Base-by-base conservation (phyloP, 2,329 filamentous ascomycete species). In the Fusarium brevicatenulatum region DNA sequence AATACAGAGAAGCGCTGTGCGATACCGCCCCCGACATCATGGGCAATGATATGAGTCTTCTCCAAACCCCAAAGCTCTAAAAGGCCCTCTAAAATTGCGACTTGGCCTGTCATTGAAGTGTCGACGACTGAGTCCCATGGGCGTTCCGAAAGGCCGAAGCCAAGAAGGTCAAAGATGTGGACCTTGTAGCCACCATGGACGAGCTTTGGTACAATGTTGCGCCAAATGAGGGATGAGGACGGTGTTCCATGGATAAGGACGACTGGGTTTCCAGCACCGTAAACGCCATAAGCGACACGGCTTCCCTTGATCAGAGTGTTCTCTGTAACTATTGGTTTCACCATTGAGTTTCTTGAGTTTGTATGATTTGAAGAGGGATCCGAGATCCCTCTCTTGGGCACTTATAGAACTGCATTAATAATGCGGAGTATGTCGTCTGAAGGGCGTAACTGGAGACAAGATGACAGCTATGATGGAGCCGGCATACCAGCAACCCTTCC, bases 141-240 rank as follows among this genome's bases (percentile, higher is more conserved):
- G 1, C 80, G 77, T 36, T 81, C 80, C 2, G 80, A 81, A 8
- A 80, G 66, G 7, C 80, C 80, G 21, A 74, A 81, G 19, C 80
- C 80, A 5, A 81, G 77, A 7, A 80, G 76, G 23, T 81, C 80
- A 50, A 76, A 81, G 25, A 80, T 40, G 13, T 80, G 72, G 4
- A 76, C 76, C 49, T 77, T 77, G 40, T 70, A 80, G 15, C 74
- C 78, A 2, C 68, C 44, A 6, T 58, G n/a, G 1, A 73, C 64
- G 4, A 81, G 72, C 2, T 56, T 54, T 0, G 79, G 78, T 16
- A 77, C 28, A 7, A 81, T 57, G n/a, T 77, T 76, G n/a, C 78
- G 74, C 79, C 78, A 81, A 8, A 81, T 81, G 3, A 81, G 76
- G 5, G 80, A 81, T 3, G 80, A 80, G 4, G 80, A 81, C 0